Evolutionary conservation across 106 monocot genomes (phyloP), one percentile per base, ranked within the genome.

Genomic region (Platanthera zijinensis): DNA sequence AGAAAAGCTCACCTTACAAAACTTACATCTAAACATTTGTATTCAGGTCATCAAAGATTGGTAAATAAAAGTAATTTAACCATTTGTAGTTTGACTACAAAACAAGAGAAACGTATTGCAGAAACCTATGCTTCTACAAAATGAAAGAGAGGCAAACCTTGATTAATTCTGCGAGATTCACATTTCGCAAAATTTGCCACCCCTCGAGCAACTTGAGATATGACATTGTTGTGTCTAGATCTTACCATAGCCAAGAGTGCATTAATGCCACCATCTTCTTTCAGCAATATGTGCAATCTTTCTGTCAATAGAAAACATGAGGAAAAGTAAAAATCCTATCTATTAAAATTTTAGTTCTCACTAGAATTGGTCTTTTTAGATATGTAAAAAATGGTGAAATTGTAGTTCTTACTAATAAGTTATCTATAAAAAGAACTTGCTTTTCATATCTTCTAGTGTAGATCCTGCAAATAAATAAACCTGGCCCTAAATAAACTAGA

Each of bases 121-220:
- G 2, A 66, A 66, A 66, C 39, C 3, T 39, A 39, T 11, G 32
- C 2, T 32, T 66, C 11, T 30, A 66, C 66, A 39, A 56, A 21
- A 77, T 52, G 49, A 51, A 76, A 77, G 57, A 66, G 11, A 69
- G 7, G 51, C 62, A 10, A 77, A 93, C 87, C 92, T 85, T 86
- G 83, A 57, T 54, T 82, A 48, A 85, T 83, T 71, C 76, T 85
- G 32, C 90, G 84, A 48, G 90, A 88, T 90, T 94, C 94, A 90
- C 88, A 94, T 85, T 94, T 94, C 68, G 94, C 94, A 78, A 88
- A 94, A 63, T 94, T 94, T 52, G 94, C 86, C 19, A 90, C 74
- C 73, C 94, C 90, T 75, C 94, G 77, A 51, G 90, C 90, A 75
- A 94, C 74, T 71, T 90, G 94, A 63, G 94, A 82, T 51, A 90